Conservation (phyloP, 2,329 filamentous ascomycete genomes). For the Hypoxylon sp. region DNA sequence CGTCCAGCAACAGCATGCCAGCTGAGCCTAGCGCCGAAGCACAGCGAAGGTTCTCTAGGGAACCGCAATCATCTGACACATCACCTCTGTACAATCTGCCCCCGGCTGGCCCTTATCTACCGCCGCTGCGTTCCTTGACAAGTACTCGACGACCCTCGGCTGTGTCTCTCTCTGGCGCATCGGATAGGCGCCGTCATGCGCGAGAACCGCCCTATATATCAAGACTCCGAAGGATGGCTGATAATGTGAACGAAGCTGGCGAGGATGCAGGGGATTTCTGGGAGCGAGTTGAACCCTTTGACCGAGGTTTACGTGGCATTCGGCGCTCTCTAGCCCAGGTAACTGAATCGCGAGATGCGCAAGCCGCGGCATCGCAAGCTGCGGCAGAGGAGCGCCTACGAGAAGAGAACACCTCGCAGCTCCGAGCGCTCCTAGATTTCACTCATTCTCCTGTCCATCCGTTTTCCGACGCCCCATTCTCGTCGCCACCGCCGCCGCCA, state of each 20-base stretch:
- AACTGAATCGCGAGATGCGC: constrained; percentile 23
- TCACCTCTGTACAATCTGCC: constrained; percentile 44
- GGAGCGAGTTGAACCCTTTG: constrained; percentile 32
- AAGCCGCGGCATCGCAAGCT: too few relatives aligned
- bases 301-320: constrained; percentile 24
- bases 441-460: constrained; percentile 37
- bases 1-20: constrained; percentile 51
- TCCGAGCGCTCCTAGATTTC: constrained; percentile 46
- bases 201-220: constrained; percentile 38
- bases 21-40: constrained; percentile 52
- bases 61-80: constrained; percentile 47
- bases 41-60: constrained; percentile 54
- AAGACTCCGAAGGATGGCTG: constrained; percentile 32
- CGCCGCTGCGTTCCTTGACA: constrained; percentile 53
- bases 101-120: constrained; percentile 50
- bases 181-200: constrained; percentile 33
- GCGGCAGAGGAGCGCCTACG: constrained; percentile 33
- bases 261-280: constrained; percentile 39
- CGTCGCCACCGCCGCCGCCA: constrained; percentile 41
- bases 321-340: constrained; percentile 32
- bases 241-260: constrained; percentile 32
- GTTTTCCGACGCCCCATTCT: constrained; percentile 45
- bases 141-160: constrained; percentile 46
- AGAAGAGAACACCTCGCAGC: constrained; percentile 41
- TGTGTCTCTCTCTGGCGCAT: constrained; percentile 43